Evolutionary conservation across 2,329 filamentous ascomycete species (phyloP).

Genomic region (Cryphonectria radicalis): DNA sequence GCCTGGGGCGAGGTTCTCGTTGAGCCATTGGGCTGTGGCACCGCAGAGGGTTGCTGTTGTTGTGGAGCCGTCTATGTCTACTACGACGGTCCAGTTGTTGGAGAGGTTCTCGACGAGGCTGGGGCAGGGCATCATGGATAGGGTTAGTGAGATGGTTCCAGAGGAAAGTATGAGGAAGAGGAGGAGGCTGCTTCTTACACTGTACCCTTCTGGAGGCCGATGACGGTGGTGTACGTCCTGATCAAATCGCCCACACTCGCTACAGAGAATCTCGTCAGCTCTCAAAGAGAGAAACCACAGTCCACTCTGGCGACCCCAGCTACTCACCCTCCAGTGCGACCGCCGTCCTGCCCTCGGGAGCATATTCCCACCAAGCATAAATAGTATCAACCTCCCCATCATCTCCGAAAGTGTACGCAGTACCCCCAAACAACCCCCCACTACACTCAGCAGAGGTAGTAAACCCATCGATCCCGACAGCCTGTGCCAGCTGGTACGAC

Average conservation of each 20-base stretch:
- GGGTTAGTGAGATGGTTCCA: too few species aligned
- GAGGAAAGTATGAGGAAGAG: too few species aligned
- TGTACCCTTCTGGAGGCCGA: neutral
- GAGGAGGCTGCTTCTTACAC: neutral
- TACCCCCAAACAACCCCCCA: neutral
- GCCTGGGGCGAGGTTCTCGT: neutral
- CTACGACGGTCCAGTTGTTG: neutral
- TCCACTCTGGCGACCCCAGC: too few species aligned
- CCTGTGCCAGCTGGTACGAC: neutral
- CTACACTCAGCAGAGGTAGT: neutral
- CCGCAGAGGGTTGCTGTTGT: neutral
- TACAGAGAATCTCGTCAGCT: neutral
- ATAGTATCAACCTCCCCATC: neutral
- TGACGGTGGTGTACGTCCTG: neutral
- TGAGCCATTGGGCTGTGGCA: neutral
- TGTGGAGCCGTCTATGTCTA: neutral
- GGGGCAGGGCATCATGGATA: neutral
- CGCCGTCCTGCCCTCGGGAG: neutral
- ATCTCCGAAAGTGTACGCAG: neutral
- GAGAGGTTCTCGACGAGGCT: conserved; percentile 1
- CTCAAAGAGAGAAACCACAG: too few species aligned
- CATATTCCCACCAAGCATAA: neutral
- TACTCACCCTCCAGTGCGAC: neutral
- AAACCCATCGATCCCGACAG: neutral
- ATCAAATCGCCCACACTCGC: conserved; percentile 2